Evolutionary conservation across 2,329 filamentous ascomycete genomes (phyloP).

Genomic region (Botrytis paeoniae): DNA sequence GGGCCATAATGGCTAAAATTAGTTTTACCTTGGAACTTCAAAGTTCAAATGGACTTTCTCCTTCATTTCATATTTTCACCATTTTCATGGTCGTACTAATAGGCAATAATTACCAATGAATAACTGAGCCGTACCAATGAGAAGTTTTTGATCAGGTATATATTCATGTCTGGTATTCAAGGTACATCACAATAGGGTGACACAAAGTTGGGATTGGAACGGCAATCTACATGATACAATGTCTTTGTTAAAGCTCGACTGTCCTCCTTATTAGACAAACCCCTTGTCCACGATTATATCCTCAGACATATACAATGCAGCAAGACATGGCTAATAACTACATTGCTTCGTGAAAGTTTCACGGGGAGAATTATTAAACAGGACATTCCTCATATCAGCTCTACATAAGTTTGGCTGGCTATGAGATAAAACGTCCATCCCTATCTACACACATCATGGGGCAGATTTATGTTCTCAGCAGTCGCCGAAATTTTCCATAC

Average conservation of each 20-base stretch:
- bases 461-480: not conserved
- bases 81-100: not conserved
- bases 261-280: not conserved
- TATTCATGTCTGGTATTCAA: not conserved
- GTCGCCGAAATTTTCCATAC: not conserved
- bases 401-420: not conserved
- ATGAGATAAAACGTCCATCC: slow-evolving; percentile 2
- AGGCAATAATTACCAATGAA: not conserved
- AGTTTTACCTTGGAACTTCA: not conserved
- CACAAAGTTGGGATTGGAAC: not conserved
- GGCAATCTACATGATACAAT: slow-evolving; percentile 24
- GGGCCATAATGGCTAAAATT: not conserved
- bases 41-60: not conserved
- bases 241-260: slow-evolving; percentile 17
- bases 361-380: not conserved
- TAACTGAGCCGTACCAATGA: not conserved
- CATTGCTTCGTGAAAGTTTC: slow-evolving; percentile 1
- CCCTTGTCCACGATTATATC: not conserved
- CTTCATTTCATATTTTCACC: not conserved
- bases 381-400: not conserved
- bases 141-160: not conserved
- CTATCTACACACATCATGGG: slow-evolving; percentile 11
- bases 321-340: not conserved
- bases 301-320: not conserved
- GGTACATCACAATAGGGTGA: not conserved